Base-by-base conservation (phyloP, 148 eudicot species). In the Heliamphora exappendiculata region DNA sequence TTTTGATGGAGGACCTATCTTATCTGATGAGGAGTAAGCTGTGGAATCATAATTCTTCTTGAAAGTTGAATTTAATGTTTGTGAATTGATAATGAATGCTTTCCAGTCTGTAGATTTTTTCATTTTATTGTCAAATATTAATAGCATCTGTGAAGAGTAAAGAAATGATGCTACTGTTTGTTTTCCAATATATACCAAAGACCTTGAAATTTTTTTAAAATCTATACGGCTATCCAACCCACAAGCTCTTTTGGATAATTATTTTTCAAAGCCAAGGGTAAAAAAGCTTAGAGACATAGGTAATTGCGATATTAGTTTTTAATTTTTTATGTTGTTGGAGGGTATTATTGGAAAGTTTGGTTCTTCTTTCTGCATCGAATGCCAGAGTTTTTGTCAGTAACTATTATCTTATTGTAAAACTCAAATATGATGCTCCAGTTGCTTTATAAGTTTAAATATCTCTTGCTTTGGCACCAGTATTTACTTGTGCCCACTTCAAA, bases 1-100 rank as follows among this genome's bases (percentile, higher is more conserved):
- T 82, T 92, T 94, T 74, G 96, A 94, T 83, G 98, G 98, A 22
- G 97, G 98, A 1, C 87, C 84, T 24, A 29, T 66, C 37, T 75
- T 94, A 79, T 82, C 94, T 59, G 82, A 91, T 75, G 84, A 91
- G 75, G 96, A 94, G 98, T 94, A 88, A 90, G 97, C 54, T 82
- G 9, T 77, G 16, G 37, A 34, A 17, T 29, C 57, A 24, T 58
- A 66, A 0, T 76, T 73, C 24, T 78, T 39, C 24, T 67, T 11
- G 50, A 37, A 67, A 31, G 42, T 50, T 67, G 9, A 67, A 22
- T 26, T 36, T 13, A 19, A 7, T 74, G 50, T 34, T 14, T 42
- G 5, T 59, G 9, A 74, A 28, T 39, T 19, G 17, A 58, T 59
- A 31, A 42, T 44, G 66, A 60, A 41, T 74, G 22, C 28, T 1